Conservation (phyloP, 139 green algal genomes). For the Zygnema circumcarinatum region DNA sequence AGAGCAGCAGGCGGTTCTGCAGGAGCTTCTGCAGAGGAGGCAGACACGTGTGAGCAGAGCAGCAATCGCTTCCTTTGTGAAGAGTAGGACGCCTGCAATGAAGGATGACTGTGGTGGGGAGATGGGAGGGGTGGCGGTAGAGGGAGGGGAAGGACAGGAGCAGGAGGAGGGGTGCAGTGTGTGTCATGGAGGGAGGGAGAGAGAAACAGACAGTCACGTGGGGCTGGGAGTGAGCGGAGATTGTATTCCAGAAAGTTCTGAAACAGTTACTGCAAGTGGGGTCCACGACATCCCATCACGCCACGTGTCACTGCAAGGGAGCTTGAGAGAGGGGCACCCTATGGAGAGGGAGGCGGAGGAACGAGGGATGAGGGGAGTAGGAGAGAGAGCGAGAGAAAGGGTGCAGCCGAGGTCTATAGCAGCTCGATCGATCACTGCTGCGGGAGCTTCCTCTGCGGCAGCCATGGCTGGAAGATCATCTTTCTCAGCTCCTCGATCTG, state of each 20-base stretch:
- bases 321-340: too few species aligned
- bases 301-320: too few species aligned
- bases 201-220: too few species aligned
- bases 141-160: conserved; percentile 7
- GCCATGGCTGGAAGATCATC: too few species aligned
- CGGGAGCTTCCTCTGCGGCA: too few species aligned
- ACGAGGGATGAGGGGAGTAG: not conserved
- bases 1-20: conserved; percentile 7
- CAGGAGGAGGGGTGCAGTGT: not conserved
- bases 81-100: not conserved
- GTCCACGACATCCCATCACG: too few species aligned
- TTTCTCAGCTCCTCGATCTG: not conserved
- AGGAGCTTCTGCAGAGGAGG: conserved; percentile 13
- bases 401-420: too few species aligned
- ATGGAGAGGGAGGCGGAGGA: not conserved
- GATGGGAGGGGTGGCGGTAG: not conserved
- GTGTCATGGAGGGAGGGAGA: not conserved
- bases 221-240: too few species aligned
- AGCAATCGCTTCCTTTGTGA: not conserved
- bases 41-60: not conserved
- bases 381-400: not conserved
- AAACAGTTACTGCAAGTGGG: too few species aligned
- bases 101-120: too few species aligned
- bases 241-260: too few species aligned
- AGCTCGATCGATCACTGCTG: too few species aligned